Evolutionary conservation across 352 stramenopile genomes (phyloP).

Genomic region (Pythium utonaiense): DNA sequence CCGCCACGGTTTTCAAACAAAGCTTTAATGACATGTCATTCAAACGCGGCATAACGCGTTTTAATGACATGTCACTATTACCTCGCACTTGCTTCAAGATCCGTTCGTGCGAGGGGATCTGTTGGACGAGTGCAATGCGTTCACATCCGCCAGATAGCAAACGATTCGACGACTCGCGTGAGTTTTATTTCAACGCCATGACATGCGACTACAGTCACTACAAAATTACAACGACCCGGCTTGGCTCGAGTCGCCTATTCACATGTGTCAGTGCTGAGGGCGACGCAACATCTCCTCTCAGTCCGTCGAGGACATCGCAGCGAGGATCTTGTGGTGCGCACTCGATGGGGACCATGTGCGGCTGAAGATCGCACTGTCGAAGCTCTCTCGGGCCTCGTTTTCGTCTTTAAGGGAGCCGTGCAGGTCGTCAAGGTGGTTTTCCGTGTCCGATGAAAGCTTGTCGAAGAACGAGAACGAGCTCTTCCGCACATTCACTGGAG

Average conservation of each 20-base stretch:
- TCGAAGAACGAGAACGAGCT: slow-evolving; percentile 88
- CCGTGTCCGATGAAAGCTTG: slow-evolving; percentile 74
- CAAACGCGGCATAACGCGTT: neutral
- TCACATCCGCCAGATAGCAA: neutral
- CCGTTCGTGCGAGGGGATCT: neutral
- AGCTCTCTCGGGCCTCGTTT: slow-evolving; percentile 17
- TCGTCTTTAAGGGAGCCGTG: slow-evolving; percentile 42
- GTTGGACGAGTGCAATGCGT: neutral
- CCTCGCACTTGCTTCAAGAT: neutral
- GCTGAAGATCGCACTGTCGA: slow-evolving; percentile 27
- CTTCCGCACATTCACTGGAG: slow-evolving; percentile 33
- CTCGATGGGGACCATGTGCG: slow-evolving; percentile 26
- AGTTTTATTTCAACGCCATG: neutral
- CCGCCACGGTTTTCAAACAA: slow-evolving; percentile 9
- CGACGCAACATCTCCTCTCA: neutral
- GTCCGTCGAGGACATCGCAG: slow-evolving; percentile 15
- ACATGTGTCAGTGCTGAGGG: no score
- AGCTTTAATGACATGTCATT: neutral
- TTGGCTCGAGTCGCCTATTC: no score
- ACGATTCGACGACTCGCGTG: no score
- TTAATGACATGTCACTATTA: neutral
- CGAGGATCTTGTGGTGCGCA: slow-evolving; percentile 26
- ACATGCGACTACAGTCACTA: neutral
- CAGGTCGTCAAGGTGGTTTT: slow-evolving; percentile 51
- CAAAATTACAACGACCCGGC: no score